Evolutionary conservation across 257 asterid genomes (phyloP).

Genomic region (Solanum sejunctum): DNA sequence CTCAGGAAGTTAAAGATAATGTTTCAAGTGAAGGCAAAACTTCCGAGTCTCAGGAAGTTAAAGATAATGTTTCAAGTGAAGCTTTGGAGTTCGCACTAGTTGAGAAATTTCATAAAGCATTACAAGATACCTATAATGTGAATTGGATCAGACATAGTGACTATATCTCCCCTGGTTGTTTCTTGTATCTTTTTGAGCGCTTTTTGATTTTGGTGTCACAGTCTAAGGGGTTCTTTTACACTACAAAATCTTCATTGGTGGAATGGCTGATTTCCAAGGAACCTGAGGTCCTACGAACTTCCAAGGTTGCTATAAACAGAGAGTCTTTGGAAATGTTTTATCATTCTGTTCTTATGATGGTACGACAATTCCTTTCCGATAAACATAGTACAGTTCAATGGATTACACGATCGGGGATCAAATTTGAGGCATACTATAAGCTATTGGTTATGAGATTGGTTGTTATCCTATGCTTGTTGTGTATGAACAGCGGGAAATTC

Average conservation of each 20-base stretch:
- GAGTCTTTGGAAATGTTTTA: neutral
- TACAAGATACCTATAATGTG: slow-evolving; percentile 19
- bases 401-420: slow-evolving; percentile 8
- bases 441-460: slow-evolving; percentile 32
- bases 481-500: slow-evolving; percentile 24
- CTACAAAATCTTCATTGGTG: slow-evolving; percentile 31
- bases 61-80: neutral
- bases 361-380: slow-evolving; percentile 8
- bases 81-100: neutral
- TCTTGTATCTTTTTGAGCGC: slow-evolving; percentile 49
- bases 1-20: neutral
- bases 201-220: slow-evolving; percentile 28
- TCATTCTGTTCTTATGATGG: neutral
- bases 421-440: slow-evolving; percentile 9
- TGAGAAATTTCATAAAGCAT: slow-evolving; percentile 10
- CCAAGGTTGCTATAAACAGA: neutral
- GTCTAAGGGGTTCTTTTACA: slow-evolving; percentile 17
- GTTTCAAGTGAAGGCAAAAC: neutral
- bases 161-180: slow-evolving; percentile 43
- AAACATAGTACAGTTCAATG: slow-evolving; percentile 7
- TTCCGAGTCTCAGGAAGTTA: neutral
- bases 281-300: slow-evolving; percentile 3
- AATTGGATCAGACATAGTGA: slow-evolving; percentile 15
- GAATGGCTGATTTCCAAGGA: slow-evolving; percentile 24
- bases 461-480: slow-evolving; percentile 23